Evolutionary conservation across 208 protist genomes (phyloP).

Genomic region (Trypanosoma avium): DNA sequence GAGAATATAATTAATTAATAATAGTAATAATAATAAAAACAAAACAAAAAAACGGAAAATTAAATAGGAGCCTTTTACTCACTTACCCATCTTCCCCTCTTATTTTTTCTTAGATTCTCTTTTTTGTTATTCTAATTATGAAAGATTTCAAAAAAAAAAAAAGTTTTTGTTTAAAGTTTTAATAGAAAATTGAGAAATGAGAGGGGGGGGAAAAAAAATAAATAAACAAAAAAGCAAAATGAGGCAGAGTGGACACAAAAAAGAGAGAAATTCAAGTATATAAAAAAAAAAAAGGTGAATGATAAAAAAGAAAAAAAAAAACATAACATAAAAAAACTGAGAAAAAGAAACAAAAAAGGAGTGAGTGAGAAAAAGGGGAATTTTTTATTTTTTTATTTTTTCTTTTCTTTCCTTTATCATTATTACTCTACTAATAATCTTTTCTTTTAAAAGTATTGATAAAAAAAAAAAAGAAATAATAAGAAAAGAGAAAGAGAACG

Average conservation of each 20-base stretch:
- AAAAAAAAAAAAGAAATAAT: slow-evolving; percentile 1
- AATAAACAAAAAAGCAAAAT: neutral
- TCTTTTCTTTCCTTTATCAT: neutral
- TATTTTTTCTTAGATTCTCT: too few relatives aligned
- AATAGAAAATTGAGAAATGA: too few relatives aligned
- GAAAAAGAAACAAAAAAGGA: neutral
- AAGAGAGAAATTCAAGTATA: neutral
- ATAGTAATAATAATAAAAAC: too few relatives aligned
- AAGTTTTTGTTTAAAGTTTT: too few relatives aligned
- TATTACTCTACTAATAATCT: neutral
- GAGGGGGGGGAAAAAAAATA: neutral
- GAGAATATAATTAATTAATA: too few relatives aligned
- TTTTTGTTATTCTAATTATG: too few relatives aligned
- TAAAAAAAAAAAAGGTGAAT: slow-evolving; percentile 3
- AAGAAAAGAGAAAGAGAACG: neutral
- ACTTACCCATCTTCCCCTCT: too few relatives aligned
- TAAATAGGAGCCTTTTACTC: too few relatives aligned
- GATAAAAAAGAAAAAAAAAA: neutral
- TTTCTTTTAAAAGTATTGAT: neutral
- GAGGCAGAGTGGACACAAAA: neutral
- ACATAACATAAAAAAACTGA: slow-evolving; percentile 1
- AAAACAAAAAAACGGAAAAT: too few relatives aligned
- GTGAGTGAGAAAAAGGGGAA: neutral
- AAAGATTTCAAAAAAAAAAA: neutral
- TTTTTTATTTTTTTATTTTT: neutral